A percentile compares a stretch with the other conserved stretches of the same genome.
These are phyloP conservation scores for Datura wrightii DNA, from an alignment of 257 asterid genomes.

Conservation along the genomic window DNA sequence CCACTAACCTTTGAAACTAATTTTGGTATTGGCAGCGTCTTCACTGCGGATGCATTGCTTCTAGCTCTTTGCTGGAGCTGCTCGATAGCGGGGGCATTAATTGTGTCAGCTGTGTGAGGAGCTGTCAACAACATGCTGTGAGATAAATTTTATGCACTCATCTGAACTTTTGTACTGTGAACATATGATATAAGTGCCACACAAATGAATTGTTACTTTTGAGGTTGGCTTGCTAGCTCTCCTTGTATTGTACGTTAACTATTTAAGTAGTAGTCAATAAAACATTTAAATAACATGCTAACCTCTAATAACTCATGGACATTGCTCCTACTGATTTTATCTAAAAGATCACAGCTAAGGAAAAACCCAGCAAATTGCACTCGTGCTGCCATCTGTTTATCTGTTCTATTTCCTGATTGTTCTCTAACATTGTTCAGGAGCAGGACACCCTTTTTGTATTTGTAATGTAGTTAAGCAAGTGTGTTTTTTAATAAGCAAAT, in stretches of 20 bases:
- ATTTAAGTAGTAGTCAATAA: not conserved
- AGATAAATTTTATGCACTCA: conserved; percentile 42
- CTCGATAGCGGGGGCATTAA: conserved; percentile 83
- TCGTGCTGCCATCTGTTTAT: not conserved
- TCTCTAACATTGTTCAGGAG: not conserved
- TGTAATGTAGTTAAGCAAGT: conserved; percentile 24
- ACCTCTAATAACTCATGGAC: conserved; percentile 10
- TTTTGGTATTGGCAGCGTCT: conserved; percentile 65
- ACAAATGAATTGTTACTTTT: not conserved
- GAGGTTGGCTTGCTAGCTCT: not conserved
- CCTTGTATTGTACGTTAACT: conserved; percentile 20
- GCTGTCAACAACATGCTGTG: conserved; percentile 58
- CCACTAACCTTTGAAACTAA: conserved; percentile 23
- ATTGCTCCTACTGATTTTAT: conserved; percentile 13
- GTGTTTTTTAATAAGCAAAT: not conserved
- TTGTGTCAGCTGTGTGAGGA: conserved; percentile 71
- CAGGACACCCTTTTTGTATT: conserved; percentile 9
- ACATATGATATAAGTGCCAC: not conserved
- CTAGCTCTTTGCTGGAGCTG: conserved; percentile 71
- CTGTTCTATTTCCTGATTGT: not conserved
- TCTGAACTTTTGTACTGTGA: conserved; percentile 3
- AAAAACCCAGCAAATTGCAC: not conserved
- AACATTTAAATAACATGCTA: not conserved
- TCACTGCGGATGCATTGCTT: conserved; percentile 97
- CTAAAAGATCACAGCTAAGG: not conserved